These are phyloP conservation scores for Hypholoma fasciculare DNA, from an alignment of 768 basidiomycete species.

Conservation along the genomic window DNA sequence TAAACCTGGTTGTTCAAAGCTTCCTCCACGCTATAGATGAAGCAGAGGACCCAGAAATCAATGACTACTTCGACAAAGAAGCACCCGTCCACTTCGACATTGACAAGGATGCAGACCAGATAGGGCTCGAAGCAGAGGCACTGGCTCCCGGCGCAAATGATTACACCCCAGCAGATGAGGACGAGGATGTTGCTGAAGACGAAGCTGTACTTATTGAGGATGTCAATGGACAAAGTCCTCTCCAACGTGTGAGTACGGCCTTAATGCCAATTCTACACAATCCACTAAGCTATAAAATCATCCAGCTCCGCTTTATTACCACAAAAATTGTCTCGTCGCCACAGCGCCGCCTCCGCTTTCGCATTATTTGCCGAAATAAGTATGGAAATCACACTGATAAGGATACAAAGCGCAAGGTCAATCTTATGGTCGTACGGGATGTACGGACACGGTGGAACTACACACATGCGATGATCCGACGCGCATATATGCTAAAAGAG, in stretches of 20 bases:
- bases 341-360: constrained; percentile 24
- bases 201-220: too few species aligned
- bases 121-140: constrained; percentile 16
- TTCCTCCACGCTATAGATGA: constrained; percentile 24
- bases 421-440: constrained; percentile 31
- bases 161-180: not conserved
- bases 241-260: constrained; percentile 11
- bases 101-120: constrained; percentile 19
- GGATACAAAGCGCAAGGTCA: not conserved
- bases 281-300: not conserved
- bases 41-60: constrained; percentile 24
- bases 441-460: constrained; percentile 33
- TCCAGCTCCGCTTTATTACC: constrained; percentile 26
- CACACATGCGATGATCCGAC: constrained; percentile 33
- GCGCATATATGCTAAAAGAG: constrained; percentile 21
- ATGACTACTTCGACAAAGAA: constrained; percentile 32
- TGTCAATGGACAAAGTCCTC: not conserved
- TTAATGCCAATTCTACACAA: not conserved
- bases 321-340: constrained; percentile 31
- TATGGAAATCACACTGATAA: constrained; percentile 10
- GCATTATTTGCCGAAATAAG: constrained; percentile 8
- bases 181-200: not conserved
- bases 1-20: constrained; percentile 37
- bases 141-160: too few species aligned
- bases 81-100: constrained; percentile 29